Evolutionary conservation across 352 stramenopile species (phyloP).

Genomic region (Globisporangium recalcitrans): DNA sequence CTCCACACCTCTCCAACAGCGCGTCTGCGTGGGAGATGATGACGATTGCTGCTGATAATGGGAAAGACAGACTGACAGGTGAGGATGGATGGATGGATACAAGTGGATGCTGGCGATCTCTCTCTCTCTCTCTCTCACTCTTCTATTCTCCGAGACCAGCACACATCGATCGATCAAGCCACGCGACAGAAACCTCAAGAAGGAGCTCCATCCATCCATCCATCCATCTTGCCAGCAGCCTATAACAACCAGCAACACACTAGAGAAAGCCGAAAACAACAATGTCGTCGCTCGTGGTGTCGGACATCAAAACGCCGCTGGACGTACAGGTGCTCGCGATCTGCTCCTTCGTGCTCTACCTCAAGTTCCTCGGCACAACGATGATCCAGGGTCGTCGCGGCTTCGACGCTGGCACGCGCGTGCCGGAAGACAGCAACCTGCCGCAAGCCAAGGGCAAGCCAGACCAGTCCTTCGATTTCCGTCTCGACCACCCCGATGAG

Average conservation of each 20-base stretch:
- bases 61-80: neutral
- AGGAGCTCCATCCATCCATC: neutral
- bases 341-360: constrained; percentile 37
- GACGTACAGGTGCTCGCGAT: constrained; percentile 14
- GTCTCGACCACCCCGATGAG: neutral
- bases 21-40: neutral
- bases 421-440: constrained; percentile 14
- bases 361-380: constrained; percentile 52
- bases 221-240: neutral
- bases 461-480: constrained; percentile 8
- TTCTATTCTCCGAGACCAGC: too few species aligned
- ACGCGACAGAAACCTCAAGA: too few species aligned
- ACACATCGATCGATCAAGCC: too few species aligned
- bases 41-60: neutral
- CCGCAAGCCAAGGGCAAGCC: constrained; percentile 15
- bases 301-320: neutral
- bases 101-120: too few species aligned
- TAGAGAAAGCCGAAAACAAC: too few species aligned
- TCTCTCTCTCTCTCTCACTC: too few species aligned
- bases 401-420: constrained; percentile 42
- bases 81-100: neutral
- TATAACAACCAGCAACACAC: too few species aligned
- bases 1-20: too few species aligned
- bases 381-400: constrained; percentile 42
- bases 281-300: neutral